These are phyloP conservation scores for Cryptococcus amylolentus DNA, from an alignment of 1,284 basidiomycete species.

Conservation along the genomic window DNA sequence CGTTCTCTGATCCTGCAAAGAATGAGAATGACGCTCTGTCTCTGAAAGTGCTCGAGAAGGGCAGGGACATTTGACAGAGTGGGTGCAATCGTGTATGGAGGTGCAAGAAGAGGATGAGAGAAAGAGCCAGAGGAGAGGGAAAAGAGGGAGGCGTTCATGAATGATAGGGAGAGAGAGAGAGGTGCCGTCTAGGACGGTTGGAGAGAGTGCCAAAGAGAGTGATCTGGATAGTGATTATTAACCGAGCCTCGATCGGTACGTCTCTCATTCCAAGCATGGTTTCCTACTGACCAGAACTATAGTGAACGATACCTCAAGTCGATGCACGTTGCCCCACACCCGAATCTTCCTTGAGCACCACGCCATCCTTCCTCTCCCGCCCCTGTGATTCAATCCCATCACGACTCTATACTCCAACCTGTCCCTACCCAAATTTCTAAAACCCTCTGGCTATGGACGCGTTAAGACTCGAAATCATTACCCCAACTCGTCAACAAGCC, in stretches of 20 bases:
- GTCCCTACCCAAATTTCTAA: neutral
- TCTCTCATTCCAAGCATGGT: constrained; percentile 1
- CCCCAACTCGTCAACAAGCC: constrained; percentile 12
- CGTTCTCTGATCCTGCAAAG: constrained; percentile 21
- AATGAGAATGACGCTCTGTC: constrained; percentile 26
- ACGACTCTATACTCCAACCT: constrained; percentile 1
- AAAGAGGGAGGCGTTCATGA: too few species aligned
- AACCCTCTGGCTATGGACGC: constrained; percentile 7
- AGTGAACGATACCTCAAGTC: constrained; percentile 29
- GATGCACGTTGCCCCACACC: constrained; percentile 4
- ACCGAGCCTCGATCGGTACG: constrained; percentile 20
- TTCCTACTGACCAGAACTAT: neutral
- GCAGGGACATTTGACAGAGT: constrained; percentile 16
- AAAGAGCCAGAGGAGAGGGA: too few species aligned
- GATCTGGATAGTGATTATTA: constrained; percentile 30
- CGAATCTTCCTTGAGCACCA: neutral
- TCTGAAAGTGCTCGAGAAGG: constrained; percentile 20
- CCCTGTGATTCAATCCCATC: neutral
- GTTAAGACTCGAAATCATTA: constrained; percentile 19
- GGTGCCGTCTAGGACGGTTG: constrained; percentile 31
- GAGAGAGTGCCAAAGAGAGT: constrained; percentile 27
- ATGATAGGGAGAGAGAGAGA: constrained; percentile 1
- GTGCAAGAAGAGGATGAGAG: neutral
- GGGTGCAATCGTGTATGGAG: constrained; percentile 14
- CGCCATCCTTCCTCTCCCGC: neutral